These are phyloP conservation scores for Agrocybe praecox DNA, from an alignment of 768 basidiomycete species.

Conservation along the genomic window DNA sequence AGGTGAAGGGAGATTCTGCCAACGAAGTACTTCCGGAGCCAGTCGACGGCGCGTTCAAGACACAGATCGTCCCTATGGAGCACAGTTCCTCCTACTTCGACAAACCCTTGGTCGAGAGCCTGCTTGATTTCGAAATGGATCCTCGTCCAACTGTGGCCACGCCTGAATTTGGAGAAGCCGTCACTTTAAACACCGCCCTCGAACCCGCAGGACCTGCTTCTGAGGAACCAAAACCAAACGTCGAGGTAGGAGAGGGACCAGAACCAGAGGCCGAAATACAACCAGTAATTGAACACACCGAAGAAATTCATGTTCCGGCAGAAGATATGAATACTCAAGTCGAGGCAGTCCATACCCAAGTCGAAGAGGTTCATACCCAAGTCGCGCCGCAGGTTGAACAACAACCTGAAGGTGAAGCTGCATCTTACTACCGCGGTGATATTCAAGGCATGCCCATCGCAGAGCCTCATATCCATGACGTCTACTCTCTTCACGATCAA, in stretches of 20 bases:
- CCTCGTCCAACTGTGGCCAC: slow-evolving; percentile 3
- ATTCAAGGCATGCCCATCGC: slow-evolving; percentile 8
- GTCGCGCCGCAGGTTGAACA: background rate
- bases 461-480: slow-evolving; percentile 2
- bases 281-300: background rate
- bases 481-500: background rate
- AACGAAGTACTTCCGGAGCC: background rate
- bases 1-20: background rate
- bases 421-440: slow-evolving; percentile 10
- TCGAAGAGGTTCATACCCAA: background rate
- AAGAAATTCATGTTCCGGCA: no score
- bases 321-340: background rate
- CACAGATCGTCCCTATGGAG: slow-evolving; percentile 8
- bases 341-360: background rate
- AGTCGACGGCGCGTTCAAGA: background rate
- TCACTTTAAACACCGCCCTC: slow-evolving; percentile 11
- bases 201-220: background rate
- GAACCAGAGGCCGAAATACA: background rate
- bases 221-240: background rate
- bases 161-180: slow-evolving; percentile 18
- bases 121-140: slow-evolving; percentile 15
- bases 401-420: slow-evolving; percentile 5
- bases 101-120: slow-evolving; percentile 26
- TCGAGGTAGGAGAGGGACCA: background rate
- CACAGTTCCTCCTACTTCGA: slow-evolving; percentile 29